Evolutionary conservation across 2,329 filamentous ascomycete species (phyloP).

Genomic region (Pseudogymnoascus sp.): DNA sequence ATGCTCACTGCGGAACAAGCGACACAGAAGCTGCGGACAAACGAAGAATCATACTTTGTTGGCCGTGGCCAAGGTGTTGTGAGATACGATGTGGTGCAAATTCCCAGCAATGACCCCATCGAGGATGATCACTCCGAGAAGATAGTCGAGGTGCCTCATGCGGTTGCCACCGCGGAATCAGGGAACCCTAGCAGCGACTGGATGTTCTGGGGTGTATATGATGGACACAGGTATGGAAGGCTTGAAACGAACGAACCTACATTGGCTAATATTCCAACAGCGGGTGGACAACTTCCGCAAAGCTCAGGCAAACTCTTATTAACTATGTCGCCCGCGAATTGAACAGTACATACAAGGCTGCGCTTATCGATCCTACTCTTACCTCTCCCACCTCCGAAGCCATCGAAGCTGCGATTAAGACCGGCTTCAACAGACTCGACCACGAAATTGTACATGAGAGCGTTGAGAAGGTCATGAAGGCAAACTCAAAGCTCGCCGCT

Average conservation of each 20-base stretch:
- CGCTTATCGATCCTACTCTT: constrained; percentile 47
- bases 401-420: constrained; percentile 87
- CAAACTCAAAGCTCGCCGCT: constrained; percentile 81
- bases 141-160: constrained; percentile 80
- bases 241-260: background rate
- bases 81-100: constrained; percentile 88
- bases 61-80: constrained; percentile 85
- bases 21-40: constrained; percentile 77
- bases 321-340: constrained; percentile 88
- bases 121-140: constrained; percentile 98
- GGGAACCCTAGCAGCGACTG: constrained; percentile 65
- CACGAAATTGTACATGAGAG: constrained; percentile 92
- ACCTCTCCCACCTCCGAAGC: constrained; percentile 67
- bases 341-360: constrained; percentile 81
- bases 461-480: constrained; percentile 82
- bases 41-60: constrained; percentile 87
- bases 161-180: constrained; percentile 36
- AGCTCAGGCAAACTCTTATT: constrained; percentile 85
- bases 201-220: constrained; percentile 99
- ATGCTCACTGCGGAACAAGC: constrained; percentile 96
- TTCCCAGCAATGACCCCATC: constrained; percentile 94
- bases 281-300: constrained; percentile 97
- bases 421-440: constrained; percentile 80
- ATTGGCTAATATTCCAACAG: constrained; percentile 39
- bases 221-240: constrained; percentile 75